A percentile compares a stretch with the other conserved stretches of the same genome.
phyloP scores from a whole-genome alignment of 140 eudicot species.

The Flaveria floridana region DNA sequence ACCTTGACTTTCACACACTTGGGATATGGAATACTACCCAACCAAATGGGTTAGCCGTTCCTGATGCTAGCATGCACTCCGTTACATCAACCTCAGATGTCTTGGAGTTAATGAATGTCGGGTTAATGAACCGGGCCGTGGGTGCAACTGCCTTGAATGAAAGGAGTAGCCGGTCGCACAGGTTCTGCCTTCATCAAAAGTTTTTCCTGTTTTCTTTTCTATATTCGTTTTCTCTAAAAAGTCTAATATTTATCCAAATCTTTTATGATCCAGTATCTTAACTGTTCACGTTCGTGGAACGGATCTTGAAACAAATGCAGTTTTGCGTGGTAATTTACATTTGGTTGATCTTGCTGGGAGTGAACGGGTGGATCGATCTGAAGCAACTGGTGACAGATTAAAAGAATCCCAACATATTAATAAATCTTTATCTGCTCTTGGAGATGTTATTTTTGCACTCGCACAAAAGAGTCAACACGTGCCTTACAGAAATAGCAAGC shows the following conservation, averaged over 20 bases:
- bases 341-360: conserved; percentile 91
- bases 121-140: conserved; percentile 76
- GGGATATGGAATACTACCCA: conserved; percentile 81
- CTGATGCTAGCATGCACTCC: conserved; percentile 87
- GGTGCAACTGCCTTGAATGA: conserved; percentile 89
- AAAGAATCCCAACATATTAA: conserved; percentile 91
- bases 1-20: conserved; percentile 76
- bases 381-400: conserved; percentile 78
- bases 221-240: background rate
- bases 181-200: conserved; percentile 38
- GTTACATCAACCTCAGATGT: conserved; percentile 78
- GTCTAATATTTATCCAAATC: background rate
- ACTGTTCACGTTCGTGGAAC: conserved; percentile 80
- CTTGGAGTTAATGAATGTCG: conserved; percentile 71
- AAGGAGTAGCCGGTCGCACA: conserved; percentile 93
- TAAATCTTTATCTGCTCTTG: conserved; percentile 83
- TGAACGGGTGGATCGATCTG: conserved; percentile 81
- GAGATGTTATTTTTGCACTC: conserved; percentile 86
- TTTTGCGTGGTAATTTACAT: conserved; percentile 72
- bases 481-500: conserved; percentile 87
- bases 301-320: conserved; percentile 64
- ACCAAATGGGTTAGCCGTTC: conserved; percentile 88
- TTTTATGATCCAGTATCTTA: conserved; percentile 55
- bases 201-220: background rate
- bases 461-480: conserved; percentile 79